phyloP scores from a whole-genome alignment of 805 yeast genomes.

The Wickerhamiella brachini region DNA sequence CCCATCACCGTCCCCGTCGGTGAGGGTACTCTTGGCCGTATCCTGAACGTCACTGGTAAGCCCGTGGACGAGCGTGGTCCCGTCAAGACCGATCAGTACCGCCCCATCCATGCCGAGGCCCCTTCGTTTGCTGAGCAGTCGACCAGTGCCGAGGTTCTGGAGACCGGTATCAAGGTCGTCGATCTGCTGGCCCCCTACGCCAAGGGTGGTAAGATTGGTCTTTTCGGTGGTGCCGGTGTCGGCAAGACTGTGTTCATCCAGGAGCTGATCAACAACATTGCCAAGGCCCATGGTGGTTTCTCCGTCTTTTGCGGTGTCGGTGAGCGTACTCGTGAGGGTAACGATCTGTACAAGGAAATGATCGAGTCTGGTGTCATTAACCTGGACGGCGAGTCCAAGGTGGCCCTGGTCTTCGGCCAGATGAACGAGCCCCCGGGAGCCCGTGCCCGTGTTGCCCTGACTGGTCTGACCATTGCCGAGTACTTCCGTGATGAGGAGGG shows the following conservation, averaged over 20 bases:
- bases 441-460: constrained; percentile 99
- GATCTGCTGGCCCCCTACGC: constrained; percentile 99
- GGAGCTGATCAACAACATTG: constrained; percentile 98
- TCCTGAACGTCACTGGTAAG: constrained; percentile 94
- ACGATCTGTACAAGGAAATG: constrained; percentile 99
- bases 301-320: constrained; percentile 99
- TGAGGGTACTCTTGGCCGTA: constrained; percentile 97
- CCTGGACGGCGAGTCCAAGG: constrained; percentile 99
- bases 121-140: constrained; percentile 95
- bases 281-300: constrained; percentile 99
- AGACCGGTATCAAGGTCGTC: constrained; percentile 99
- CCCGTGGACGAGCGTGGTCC: constrained; percentile 99
- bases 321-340: constrained; percentile 99
- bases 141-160: constrained; percentile 94
- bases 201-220: constrained; percentile 99
- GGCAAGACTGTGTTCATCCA: constrained; percentile 99
- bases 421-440: constrained; percentile 99
- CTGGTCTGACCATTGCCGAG: constrained; percentile 99
- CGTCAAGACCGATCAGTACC: constrained; percentile 77
- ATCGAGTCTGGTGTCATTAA: constrained; percentile 99
- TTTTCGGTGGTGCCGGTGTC: constrained; percentile 99
- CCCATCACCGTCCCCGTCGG: constrained; percentile 99
- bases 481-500: constrained; percentile 99
- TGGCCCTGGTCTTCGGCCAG: constrained; percentile 98
- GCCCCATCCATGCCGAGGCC: constrained; percentile 98